Percentiles rank a stretch among this genome's conserved stretches.
Evolutionary conservation across 768 basidiomycete genomes (phyloP).

Genomic region (Lepiota brunneoincarnata): DNA sequence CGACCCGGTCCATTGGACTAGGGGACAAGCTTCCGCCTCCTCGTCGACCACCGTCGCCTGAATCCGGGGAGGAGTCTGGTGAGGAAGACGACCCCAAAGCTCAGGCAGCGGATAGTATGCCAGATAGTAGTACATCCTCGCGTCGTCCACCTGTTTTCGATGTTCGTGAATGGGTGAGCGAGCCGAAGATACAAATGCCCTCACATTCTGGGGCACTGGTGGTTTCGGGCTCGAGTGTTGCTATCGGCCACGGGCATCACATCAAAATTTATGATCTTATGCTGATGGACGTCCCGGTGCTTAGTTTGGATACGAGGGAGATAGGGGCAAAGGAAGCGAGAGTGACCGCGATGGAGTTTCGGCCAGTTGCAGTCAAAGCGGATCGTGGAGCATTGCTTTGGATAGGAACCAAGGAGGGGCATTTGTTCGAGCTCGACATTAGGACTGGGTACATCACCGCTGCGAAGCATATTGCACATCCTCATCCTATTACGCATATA

Average conservation of each 20-base stretch:
- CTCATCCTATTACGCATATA: slow-evolving; percentile 65
- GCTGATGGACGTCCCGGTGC: slow-evolving; percentile 40
- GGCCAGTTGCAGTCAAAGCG: slow-evolving; percentile 40
- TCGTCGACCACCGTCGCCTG: slow-evolving; percentile 43
- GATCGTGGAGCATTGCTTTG: slow-evolving; percentile 69
- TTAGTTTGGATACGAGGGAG: slow-evolving; percentile 59
- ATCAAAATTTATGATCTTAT: slow-evolving; percentile 64
- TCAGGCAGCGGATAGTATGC: slow-evolving; percentile 49
- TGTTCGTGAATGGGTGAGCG: slow-evolving; percentile 36
- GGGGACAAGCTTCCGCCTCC: slow-evolving; percentile 70
- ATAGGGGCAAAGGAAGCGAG: slow-evolving; percentile 64
- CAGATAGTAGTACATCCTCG: slow-evolving; percentile 68
- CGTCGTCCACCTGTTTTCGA: slow-evolving; percentile 45
- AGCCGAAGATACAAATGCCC: slow-evolving; percentile 55
- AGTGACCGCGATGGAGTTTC: slow-evolving; percentile 78
- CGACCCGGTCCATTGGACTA: slow-evolving; percentile 66
- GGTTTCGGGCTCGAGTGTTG: slow-evolving; percentile 54
- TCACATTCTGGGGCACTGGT: slow-evolving; percentile 54
- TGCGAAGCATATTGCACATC: slow-evolving; percentile 60
- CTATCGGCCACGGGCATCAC: slow-evolving; percentile 56
- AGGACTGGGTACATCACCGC: slow-evolving; percentile 54
- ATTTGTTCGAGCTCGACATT: slow-evolving; percentile 80
- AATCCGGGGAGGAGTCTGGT: slow-evolving; percentile 51
- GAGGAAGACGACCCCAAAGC: slow-evolving; percentile 57
- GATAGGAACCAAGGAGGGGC: slow-evolving; percentile 91